phyloP scores from a whole-genome alignment of 495 filamentous ascomycete species.

The Podospora bellae-mahoneyi region DNA sequence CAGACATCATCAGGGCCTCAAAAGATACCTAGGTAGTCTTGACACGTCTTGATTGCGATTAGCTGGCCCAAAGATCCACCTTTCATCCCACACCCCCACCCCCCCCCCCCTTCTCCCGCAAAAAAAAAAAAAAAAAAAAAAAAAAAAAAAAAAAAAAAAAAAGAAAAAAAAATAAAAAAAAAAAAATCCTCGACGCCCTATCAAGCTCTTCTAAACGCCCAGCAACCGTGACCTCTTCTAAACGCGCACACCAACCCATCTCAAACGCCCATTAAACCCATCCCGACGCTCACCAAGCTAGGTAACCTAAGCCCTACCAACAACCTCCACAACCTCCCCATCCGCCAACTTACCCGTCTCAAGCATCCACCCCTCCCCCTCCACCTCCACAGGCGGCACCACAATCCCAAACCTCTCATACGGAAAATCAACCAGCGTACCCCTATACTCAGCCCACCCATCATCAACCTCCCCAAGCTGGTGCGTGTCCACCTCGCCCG shows the following conservation, averaged over 20 bases:
- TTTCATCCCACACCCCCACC: not conserved
- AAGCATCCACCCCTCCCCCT: slow-evolving; percentile 38
- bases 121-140: too few relatives aligned
- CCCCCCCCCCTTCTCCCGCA: too few relatives aligned
- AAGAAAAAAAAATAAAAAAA: too few relatives aligned
- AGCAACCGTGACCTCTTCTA: not conserved
- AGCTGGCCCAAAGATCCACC: not conserved
- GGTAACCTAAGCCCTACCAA: slow-evolving; percentile 11
- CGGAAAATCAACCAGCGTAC: slow-evolving; percentile 65
- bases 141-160: too few relatives aligned
- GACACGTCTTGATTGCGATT: not conserved
- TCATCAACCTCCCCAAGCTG: slow-evolving; percentile 61
- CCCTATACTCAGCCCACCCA: slow-evolving; percentile 66
- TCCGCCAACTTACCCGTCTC: slow-evolving; percentile 17
- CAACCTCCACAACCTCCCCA: slow-evolving; percentile 23
- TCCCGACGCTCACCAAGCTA: not conserved
- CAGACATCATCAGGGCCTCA: too few relatives aligned
- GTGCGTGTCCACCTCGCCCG: slow-evolving; percentile 48
- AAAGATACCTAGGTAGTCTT: not conserved
- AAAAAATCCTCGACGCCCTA: not conserved
- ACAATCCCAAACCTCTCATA: slow-evolving; percentile 69
- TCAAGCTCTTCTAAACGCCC: not conserved
- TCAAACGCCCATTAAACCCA: not conserved
- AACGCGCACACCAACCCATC: not conserved
- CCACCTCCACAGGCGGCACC: slow-evolving; percentile 38